phyloP scores from a whole-genome alignment of 352 stramenopile genomes.

The Phytopythium mirpurense region DNA sequence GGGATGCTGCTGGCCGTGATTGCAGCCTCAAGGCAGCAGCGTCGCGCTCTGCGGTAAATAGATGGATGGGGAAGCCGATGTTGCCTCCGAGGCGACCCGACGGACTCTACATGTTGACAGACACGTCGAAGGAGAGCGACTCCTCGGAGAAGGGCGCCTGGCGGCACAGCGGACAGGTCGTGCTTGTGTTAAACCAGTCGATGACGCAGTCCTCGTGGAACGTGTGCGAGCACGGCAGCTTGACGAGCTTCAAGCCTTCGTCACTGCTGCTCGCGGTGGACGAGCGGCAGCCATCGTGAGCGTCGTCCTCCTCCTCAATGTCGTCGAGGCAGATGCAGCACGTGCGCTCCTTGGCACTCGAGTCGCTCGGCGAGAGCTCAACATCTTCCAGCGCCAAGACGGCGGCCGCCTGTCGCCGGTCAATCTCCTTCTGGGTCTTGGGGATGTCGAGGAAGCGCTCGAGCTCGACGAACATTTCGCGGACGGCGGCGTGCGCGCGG shows the following conservation, averaged over 20 bases:
- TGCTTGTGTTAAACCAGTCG: slow-evolving; percentile 68
- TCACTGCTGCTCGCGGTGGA: background rate
- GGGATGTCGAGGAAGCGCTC: slow-evolving; percentile 52
- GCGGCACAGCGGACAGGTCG: slow-evolving; percentile 64
- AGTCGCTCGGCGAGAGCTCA: slow-evolving; percentile 8
- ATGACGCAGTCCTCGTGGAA: slow-evolving; percentile 81
- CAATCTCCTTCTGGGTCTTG: slow-evolving; percentile 42
- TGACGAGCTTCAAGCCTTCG: slow-evolving; percentile 38
- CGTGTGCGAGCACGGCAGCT: slow-evolving; percentile 55
- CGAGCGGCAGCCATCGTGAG: slow-evolving; percentile 1
- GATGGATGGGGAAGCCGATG: background rate
- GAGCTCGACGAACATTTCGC: slow-evolving; percentile 29
- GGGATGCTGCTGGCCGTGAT: background rate
- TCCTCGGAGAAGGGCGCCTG: slow-evolving; percentile 29
- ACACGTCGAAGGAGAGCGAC: slow-evolving; percentile 31
- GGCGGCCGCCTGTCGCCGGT: slow-evolving; percentile 35
- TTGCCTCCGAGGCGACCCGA: background rate
- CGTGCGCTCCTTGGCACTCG: slow-evolving; percentile 18
- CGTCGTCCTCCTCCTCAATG: slow-evolving; percentile 23
- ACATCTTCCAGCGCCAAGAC: slow-evolving; percentile 55
- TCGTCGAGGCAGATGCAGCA: slow-evolving; percentile 57
- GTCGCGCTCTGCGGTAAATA: slow-evolving; percentile 6
- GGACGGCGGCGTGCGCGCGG: slow-evolving; percentile 9
- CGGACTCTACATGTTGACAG: slow-evolving; percentile 19
- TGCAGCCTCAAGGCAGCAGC: slow-evolving; percentile 1